Evolutionary conservation across 495 filamentous ascomycete species (phyloP), one percentile per base, ranked within the genome.

Genomic region (Annulohypoxylon bovei): DNA sequence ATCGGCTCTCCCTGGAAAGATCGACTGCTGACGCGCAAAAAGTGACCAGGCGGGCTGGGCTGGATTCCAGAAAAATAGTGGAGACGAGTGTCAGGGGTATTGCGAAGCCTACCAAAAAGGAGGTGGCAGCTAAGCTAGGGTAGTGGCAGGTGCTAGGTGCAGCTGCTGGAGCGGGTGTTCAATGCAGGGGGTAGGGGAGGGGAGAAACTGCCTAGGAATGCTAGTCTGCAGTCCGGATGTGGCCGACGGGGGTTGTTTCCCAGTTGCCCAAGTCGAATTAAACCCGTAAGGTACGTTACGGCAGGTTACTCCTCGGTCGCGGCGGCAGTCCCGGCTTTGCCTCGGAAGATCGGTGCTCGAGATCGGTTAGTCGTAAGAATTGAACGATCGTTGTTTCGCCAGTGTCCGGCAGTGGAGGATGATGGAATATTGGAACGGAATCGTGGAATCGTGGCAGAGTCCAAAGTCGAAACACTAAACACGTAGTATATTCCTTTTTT

Each of bases 21-120:
- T 73, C 72, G 69, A 73, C 58, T 58, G 73, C 72, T 77, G 75
- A 77, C 73, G 68, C 72, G 65, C 66, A 68, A 74, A 63, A n/a
- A 28, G 54, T 65, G 70, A 68, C 75, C 71, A 61, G 67, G 57
- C 64, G 62, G 72, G 65, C 68, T 74, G 61, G 64, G 44, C 44
- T 47, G 44, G 44, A 47, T 47, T 65, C 67, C 28, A 39, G 54
- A 65, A 50, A 39, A 53, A 28, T n/a, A 53, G 47, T 39, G 55
- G 25, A 30, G n/a, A 53, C 16, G 12, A 37, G 54, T 65, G 60
- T 61, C 64, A 64, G 59, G 64, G 64, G 33, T 53, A 52, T 62
- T 54, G 44, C 61, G 42, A 53, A 42, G 47, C 42, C 25, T 25
- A 42, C 64, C 14, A 55, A 55, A 59, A 59, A 64, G 60, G 42